phyloP scores from a whole-genome alignment of 108 stramenopile genomes.

The Schizochytrium sp. region DNA sequence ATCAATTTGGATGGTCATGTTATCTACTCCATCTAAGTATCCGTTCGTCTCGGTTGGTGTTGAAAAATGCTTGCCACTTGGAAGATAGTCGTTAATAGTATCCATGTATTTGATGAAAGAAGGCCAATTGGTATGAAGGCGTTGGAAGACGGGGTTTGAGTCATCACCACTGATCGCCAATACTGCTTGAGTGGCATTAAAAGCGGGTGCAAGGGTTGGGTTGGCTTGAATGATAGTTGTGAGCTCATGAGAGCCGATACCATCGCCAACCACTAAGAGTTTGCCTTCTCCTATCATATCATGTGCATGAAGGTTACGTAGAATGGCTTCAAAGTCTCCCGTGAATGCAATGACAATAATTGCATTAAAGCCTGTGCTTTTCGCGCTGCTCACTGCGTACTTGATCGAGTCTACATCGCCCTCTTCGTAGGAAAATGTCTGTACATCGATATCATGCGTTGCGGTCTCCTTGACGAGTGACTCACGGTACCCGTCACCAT shows the following conservation, averaged over 20 bases:
- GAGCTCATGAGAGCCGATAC: background rate
- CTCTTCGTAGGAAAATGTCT: background rate
- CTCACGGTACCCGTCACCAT: constrained; percentile 9
- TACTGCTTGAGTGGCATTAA: constrained; percentile 13
- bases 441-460: background rate
- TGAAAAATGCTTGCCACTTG: background rate
- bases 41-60: background rate
- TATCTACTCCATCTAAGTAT: background rate
- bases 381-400: background rate
- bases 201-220: background rate
- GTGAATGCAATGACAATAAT: constrained; percentile 34
- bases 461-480: background rate
- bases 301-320: background rate
- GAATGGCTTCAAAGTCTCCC: background rate
- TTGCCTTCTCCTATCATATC: background rate
- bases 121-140: background rate
- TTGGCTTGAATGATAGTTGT: background rate
- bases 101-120: constrained; percentile 5
- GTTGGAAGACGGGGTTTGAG: background rate
- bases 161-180: background rate
- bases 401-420: background rate
- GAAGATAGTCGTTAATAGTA: background rate
- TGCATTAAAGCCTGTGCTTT: background rate
- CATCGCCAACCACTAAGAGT: constrained; percentile 3
- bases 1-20: background rate